These are phyloP conservation scores for Helotiales sp. DNA, from an alignment of 2,329 filamentous ascomycete genomes.

Conservation along the genomic window DNA sequence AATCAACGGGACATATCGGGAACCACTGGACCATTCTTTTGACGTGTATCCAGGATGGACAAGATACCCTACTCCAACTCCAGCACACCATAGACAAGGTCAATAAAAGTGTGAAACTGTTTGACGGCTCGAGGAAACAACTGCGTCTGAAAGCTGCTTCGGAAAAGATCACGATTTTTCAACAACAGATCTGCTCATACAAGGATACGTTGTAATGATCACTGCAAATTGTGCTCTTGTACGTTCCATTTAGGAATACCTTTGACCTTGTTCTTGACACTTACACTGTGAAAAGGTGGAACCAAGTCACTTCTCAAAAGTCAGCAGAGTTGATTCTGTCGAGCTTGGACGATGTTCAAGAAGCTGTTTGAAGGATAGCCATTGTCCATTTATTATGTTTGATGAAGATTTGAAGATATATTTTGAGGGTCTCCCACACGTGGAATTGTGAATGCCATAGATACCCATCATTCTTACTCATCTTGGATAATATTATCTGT, in stretches of 20 bases:
- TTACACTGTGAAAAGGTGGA: slow-evolving; percentile 11
- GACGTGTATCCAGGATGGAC: slow-evolving; percentile 13
- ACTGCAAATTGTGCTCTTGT: slow-evolving; percentile 21
- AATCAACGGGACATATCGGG: slow-evolving; percentile 20
- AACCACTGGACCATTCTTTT: slow-evolving; percentile 17
- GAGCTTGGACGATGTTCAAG: slow-evolving; percentile 17
- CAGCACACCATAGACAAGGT: slow-evolving; percentile 68
- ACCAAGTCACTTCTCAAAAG: slow-evolving; percentile 16
- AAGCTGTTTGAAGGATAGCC: slow-evolving; percentile 16
- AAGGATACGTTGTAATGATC: slow-evolving; percentile 20
- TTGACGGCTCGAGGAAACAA: slow-evolving; percentile 41
- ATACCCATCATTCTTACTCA: no score
- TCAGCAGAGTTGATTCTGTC: slow-evolving; percentile 19
- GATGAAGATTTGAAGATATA: no score
- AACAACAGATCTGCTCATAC: slow-evolving; percentile 20
- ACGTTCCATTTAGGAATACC: no score
- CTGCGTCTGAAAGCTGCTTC: slow-evolving; percentile 11
- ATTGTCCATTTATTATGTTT: no score
- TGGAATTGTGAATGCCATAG: no score
- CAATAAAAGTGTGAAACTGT: slow-evolving; percentile 77
- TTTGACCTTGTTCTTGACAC: background rate
- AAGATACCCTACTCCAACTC: slow-evolving; percentile 18
- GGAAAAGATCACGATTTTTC: slow-evolving; percentile 16
- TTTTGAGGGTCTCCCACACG: no score
- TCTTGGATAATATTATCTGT: no score